Base-by-base conservation (phyloP, 345 rosid genomes). In the Aquilaria malaccensis region DNA sequence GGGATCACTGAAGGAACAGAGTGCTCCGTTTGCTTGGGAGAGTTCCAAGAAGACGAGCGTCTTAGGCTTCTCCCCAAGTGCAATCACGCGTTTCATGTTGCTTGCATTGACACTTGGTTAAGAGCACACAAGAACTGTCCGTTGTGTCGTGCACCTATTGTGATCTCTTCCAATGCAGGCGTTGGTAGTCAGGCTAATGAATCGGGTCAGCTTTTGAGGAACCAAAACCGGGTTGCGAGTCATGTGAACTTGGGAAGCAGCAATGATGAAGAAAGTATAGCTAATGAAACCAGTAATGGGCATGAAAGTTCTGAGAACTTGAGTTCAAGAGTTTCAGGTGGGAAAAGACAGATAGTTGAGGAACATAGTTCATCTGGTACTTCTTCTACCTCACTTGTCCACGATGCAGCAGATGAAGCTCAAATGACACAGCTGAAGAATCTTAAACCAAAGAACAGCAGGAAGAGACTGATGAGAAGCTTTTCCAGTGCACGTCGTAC, bases 101-200 rank as follows among this genome's bases (percentile, higher is more conserved):
- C 74, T 11, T 92, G 98, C 63, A 83, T 92, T 9, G 98, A 88
- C 62, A 79, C 90, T 32, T 88, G 98, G 98, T 67, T 92, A 58
- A 74, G 74, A 51, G 79, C 95, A 6, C 95, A 92, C 70, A 82
- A 70, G 76, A 92, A 81, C 61, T 92, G 98, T 22, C 96, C 98
- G 41, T 12, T 89, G 32, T 92, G 96, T 30, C 95, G 98, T 0
- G 85, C 93, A 45, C 83, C 96, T 11, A 32, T 85, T 37, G 68
- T 83, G 3, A 46, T 22, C 55, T 73, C 53, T 11, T 43, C 52
- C 22, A 30, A 45, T n/a, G 60, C 46, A 47, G 69, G 62, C 33
- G 50, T 52, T 15, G 47, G 60, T 37, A 59, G 37, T 15, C 67
- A 64, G 2, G 57, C 30, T 61, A 52, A 72, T 31, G n/a, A 50